A percentile compares a stretch with the other conserved stretches of the same genome.
Evolutionary conservation across 768 basidiomycete species (phyloP).

Genomic region (Lactarius vividus): DNA sequence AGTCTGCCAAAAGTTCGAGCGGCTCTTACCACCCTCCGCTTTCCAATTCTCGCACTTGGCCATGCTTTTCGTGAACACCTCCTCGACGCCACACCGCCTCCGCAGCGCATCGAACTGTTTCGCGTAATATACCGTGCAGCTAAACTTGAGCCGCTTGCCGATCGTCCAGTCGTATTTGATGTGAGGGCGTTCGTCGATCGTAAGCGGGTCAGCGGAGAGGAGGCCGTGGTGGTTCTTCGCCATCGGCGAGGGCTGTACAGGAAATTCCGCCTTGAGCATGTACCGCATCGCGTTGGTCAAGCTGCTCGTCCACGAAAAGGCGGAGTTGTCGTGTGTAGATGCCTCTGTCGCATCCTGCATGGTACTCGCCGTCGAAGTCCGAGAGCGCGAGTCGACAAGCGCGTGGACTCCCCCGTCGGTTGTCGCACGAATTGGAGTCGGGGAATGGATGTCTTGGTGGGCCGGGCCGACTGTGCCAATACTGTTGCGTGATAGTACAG

Average conservation of each 20-base stretch:
- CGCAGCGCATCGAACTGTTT: conserved; percentile 72
- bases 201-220: conserved; percentile 38
- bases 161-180: conserved; percentile 82
- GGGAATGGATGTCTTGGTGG: conserved; percentile 5
- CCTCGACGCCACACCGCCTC: conserved; percentile 62
- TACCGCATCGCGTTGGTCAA: conserved; percentile 59
- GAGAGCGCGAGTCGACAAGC: conserved; percentile 5
- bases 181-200: conserved; percentile 71
- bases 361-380: conserved; percentile 17
- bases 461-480: conserved; percentile 37
- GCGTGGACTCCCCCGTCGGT: not conserved
- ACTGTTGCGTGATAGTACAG: conserved; percentile 40
- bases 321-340: conserved; percentile 8
- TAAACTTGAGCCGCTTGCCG: conserved; percentile 70
- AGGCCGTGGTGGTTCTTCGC: conserved; percentile 50
- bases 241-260: conserved; percentile 35
- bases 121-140: conserved; percentile 81
- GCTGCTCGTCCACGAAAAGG: conserved; percentile 51
- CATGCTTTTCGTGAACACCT: conserved; percentile 57
- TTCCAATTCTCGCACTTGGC: conserved; percentile 61
- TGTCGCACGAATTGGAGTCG: not conserved
- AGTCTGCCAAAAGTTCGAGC: conserved; percentile 80
- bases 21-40: conserved; percentile 79
- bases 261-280: conserved; percentile 43
- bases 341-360: conserved; percentile 15